phyloP scores from a whole-genome alignment of 208 protist species.

The Porcisia hertigi region DNA sequence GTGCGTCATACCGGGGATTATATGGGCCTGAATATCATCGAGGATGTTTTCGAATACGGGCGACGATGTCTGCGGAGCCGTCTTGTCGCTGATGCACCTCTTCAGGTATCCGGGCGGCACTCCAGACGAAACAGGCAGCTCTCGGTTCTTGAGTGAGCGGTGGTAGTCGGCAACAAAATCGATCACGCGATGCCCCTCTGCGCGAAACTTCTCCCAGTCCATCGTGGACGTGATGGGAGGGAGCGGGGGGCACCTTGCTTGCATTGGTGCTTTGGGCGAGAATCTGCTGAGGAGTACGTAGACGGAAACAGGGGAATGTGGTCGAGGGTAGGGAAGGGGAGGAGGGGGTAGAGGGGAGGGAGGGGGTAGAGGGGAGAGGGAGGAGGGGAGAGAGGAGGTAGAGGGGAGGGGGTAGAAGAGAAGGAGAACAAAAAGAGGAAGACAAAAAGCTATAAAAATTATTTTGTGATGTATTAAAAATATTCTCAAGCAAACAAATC shows the following conservation, averaged over 20 bases:
- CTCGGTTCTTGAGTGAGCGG: conserved; percentile 30
- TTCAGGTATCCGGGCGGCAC: conserved; percentile 59
- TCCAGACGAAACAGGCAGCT: conserved; percentile 31
- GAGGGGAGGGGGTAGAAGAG: not conserved
- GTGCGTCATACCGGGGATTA: conserved; percentile 71
- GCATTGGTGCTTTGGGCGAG: conserved; percentile 15
- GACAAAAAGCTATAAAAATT: not conserved
- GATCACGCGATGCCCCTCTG: conserved; percentile 40
- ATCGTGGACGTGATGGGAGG: conserved; percentile 39
- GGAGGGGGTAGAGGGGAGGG: no score
- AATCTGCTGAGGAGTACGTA: not conserved
- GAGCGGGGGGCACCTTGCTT: conserved; percentile 29
- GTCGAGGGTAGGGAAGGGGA: no score
- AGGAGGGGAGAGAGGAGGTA: no score
- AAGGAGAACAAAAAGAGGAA: not conserved
- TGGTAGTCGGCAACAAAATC: conserved; percentile 56
- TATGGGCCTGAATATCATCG: conserved; percentile 43
- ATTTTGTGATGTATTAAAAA: not conserved
- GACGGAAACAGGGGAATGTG: not conserved
- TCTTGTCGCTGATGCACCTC: conserved; percentile 29
- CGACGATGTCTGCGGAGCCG: conserved; percentile 27
- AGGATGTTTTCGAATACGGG: conserved; percentile 38
- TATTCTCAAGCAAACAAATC: not conserved
- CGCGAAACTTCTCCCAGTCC: conserved; percentile 47
- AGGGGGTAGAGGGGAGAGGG: no score